These are phyloP conservation scores for Suhomyces ambrosiae DNA, from an alignment of 1,139 yeast species.

Conservation along the genomic window DNA sequence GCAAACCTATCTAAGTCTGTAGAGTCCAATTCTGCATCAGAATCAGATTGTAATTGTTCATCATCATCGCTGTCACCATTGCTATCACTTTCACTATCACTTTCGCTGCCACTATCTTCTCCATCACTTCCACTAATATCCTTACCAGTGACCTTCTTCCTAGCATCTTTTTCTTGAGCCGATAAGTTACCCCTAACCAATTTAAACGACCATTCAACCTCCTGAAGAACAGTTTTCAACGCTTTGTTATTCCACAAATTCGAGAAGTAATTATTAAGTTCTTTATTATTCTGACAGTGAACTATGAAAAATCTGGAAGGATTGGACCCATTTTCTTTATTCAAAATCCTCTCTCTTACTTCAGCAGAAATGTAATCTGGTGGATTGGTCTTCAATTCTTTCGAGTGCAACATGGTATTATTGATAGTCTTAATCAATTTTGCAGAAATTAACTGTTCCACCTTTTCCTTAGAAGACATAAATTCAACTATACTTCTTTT, in stretches of 20 bases:
- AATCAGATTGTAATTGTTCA: conserved; percentile 16
- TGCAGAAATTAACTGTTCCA: conserved; percentile 33
- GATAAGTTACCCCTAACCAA: conserved; percentile 61
- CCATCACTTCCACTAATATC: conserved; percentile 18
- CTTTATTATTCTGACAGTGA: conserved; percentile 44
- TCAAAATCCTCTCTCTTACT: conserved; percentile 24
- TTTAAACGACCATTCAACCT: conserved; percentile 60
- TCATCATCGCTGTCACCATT: conserved; percentile 22
- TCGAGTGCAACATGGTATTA: conserved; percentile 27
- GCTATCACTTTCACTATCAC: conserved; percentile 22
- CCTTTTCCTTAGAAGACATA: conserved; percentile 20
- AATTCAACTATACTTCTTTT: conserved; percentile 28
- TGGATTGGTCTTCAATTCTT: conserved; percentile 31
- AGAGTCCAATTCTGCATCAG: conserved; percentile 23
- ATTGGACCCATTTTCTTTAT: conserved; percentile 35
- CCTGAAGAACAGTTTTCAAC: conserved; percentile 47
- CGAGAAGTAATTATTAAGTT: conserved; percentile 51
- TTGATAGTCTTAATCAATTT: conserved; percentile 34
- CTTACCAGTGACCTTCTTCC: conserved; percentile 30
- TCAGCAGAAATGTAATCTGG: conserved; percentile 37
- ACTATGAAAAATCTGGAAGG: conserved; percentile 54
- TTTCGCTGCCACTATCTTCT: conserved; percentile 20
- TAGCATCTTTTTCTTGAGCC: conserved; percentile 40
- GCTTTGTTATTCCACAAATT: conserved; percentile 60
- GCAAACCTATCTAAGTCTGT: conserved; percentile 36